These are phyloP conservation scores for Ophiostoma fasciatum DNA, from an alignment of 2,329 filamentous ascomycete genomes.

Conservation along the genomic window DNA sequence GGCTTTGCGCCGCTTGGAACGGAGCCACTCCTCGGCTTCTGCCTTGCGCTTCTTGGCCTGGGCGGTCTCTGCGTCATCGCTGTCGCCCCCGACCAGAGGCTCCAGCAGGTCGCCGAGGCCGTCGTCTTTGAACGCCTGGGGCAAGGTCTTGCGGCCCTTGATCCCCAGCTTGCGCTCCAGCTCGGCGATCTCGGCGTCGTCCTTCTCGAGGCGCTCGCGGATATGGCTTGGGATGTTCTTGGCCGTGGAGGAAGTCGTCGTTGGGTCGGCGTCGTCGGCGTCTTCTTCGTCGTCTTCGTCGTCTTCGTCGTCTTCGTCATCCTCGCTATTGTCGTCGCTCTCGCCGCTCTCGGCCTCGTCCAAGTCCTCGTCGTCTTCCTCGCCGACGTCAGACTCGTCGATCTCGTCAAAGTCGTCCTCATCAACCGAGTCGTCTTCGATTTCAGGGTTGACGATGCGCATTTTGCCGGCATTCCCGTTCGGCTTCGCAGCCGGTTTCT, in stretches of 20 bases:
- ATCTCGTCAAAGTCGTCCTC: conserved; percentile 4
- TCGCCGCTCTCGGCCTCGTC: conserved; percentile 13
- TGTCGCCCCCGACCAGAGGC: conserved; percentile 26
- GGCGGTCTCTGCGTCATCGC: conserved; percentile 29
- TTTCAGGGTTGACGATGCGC: not conserved
- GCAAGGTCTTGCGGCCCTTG: conserved; percentile 58
- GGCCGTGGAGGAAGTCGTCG: conserved; percentile 9
- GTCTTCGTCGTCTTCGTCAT: conserved; percentile 13
- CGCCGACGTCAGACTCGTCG: conserved; percentile 1
- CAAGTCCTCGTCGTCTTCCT: conserved; percentile 14
- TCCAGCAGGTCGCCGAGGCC: conserved; percentile 63
- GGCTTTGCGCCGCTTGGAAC: conserved; percentile 39
- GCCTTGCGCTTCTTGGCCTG: conserved; percentile 48
- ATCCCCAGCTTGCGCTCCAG: conserved; percentile 81
- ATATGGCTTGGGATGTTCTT: conserved; percentile 21
- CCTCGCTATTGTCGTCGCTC: conserved; percentile 15
- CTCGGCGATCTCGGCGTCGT: conserved; percentile 78
- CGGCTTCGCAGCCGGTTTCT: no score
- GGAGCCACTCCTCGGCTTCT: conserved; percentile 46
- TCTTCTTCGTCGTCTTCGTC: conserved; percentile 11
- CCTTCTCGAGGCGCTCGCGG: conserved; percentile 55
- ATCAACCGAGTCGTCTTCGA: conserved; percentile 5
- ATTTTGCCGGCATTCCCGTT: not conserved
- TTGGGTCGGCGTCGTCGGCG: conserved; percentile 10
- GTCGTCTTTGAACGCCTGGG: conserved; percentile 64